These are phyloP conservation scores for Clavariopsis aquatica DNA, from an alignment of 495 filamentous ascomycete species.

Conservation along the genomic window DNA sequence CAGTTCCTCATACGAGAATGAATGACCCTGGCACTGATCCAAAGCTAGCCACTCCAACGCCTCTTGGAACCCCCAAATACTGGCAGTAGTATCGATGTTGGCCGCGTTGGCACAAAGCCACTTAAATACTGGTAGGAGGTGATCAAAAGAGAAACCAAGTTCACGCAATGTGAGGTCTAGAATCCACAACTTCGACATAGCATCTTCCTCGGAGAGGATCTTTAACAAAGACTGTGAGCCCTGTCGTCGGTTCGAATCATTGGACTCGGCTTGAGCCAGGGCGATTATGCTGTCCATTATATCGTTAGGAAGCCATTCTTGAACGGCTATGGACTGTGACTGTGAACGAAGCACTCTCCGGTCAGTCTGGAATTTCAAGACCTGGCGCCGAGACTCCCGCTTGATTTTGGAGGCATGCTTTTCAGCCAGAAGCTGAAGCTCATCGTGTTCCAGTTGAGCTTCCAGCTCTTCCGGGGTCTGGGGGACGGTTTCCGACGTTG, in stretches of 20 bases:
- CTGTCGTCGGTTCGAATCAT: conserved; percentile 44
- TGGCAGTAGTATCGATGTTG: conserved; percentile 51
- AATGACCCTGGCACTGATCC: conserved; percentile 64
- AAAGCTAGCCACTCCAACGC: conserved; percentile 83
- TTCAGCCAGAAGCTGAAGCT: conserved; percentile 80
- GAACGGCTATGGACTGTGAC: conserved; percentile 65
- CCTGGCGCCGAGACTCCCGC: conserved; percentile 60
- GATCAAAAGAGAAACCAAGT: conserved; percentile 65
- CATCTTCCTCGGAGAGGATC: conserved; percentile 62
- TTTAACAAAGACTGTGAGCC: conserved; percentile 40
- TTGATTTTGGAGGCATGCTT: conserved; percentile 66
- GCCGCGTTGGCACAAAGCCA: conserved; percentile 54
- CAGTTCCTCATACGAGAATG: conserved; percentile 66
- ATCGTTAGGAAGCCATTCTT: conserved; percentile 77
- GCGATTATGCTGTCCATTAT: conserved; percentile 74
- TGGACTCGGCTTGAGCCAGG: conserved; percentile 50
- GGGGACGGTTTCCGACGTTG: conserved; percentile 23
- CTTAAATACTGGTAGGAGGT: conserved; percentile 64
- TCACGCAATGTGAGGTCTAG: conserved; percentile 67
- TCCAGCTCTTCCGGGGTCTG: conserved; percentile 80
- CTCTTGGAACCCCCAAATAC: conserved; percentile 81
- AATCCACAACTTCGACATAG: conserved; percentile 76
- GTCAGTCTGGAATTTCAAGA: conserved; percentile 73
- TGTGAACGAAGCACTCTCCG: conserved; percentile 73
- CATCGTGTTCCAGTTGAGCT: conserved; percentile 74